A percentile compares a stretch with the other conserved stretches of the same genome.
phyloP scores from a whole-genome alignment of 148 eudicot species.

The Spergularia bocconei region DNA sequence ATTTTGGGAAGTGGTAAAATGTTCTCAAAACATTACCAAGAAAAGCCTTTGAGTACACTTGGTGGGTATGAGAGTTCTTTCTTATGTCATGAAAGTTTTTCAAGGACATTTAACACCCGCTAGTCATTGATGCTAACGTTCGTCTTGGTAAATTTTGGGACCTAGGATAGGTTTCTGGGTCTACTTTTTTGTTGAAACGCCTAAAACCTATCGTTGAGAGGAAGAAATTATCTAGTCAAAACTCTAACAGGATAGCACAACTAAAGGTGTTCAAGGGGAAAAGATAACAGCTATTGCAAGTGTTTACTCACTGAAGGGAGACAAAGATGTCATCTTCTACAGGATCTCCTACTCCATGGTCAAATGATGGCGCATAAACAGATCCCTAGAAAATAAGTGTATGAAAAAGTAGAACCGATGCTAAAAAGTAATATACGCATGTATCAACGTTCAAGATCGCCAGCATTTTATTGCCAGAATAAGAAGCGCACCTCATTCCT shows the following conservation, averaged over 20 bases:
- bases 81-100: no score
- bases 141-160: no score
- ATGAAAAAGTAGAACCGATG: conserved; percentile 7
- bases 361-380: conserved; percentile 90
- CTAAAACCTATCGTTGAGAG: no score
- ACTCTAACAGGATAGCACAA: no score
- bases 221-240: neutral
- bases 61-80: no score
- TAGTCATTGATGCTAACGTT: no score
- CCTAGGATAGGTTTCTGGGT: no score
- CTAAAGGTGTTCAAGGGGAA: neutral
- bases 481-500: conserved; percentile 53
- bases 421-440: neutral
- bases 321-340: conserved; percentile 91
- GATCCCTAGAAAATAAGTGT: conserved; percentile 54
- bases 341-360: conserved; percentile 98
- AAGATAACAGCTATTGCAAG: neutral
- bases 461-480: neutral
- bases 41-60: no score
- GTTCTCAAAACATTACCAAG: no score
- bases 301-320: conserved; percentile 61
- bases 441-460: neutral
- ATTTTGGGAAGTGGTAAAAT: no score
- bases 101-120: no score
- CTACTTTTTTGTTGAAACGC: no score